Conservation (phyloP, 768 basidiomycete species). For the Trametes cinnabarina region DNA sequence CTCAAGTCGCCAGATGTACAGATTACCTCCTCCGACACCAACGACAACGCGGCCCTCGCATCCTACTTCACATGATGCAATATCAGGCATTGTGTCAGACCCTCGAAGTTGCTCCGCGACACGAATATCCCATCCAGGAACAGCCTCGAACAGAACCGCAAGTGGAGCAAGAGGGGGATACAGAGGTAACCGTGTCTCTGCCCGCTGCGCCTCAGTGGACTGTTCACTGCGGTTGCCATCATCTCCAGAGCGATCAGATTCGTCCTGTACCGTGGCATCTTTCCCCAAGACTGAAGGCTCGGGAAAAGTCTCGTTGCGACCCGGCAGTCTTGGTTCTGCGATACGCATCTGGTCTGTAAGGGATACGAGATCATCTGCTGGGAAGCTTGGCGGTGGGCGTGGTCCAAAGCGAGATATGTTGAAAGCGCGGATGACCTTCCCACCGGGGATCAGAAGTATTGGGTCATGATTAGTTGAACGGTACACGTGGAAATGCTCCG, state of each 20-base stretch:
- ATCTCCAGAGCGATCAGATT: background rate
- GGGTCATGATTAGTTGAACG: slow-evolving; percentile 50
- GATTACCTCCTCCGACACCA: slow-evolving; percentile 20
- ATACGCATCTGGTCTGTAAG: slow-evolving; percentile 13
- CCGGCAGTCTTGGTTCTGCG: background rate
- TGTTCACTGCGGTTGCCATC: slow-evolving; percentile 5
- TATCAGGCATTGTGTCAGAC: slow-evolving; percentile 10
- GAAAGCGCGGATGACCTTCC: slow-evolving; percentile 41
- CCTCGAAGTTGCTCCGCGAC: slow-evolving; percentile 9
- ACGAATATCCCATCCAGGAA: slow-evolving; percentile 27
- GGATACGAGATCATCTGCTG: slow-evolving; percentile 27
- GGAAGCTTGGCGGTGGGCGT: slow-evolving; percentile 42
- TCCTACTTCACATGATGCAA: slow-evolving; percentile 24
- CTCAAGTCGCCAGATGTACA: slow-evolving; percentile 24
- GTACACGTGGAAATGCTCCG: slow-evolving; percentile 40
- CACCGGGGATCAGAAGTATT: slow-evolving; percentile 47
- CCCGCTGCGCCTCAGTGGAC: slow-evolving; percentile 18
- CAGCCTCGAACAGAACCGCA: slow-evolving; percentile 13
- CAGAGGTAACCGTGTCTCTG: background rate
- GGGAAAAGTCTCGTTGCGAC: background rate
- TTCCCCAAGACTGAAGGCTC: background rate
- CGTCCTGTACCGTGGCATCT: slow-evolving; percentile 2
- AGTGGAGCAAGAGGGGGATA: slow-evolving; percentile 16
- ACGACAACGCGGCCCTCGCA: slow-evolving; percentile 22
- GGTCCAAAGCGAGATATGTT: slow-evolving; percentile 48